These are phyloP conservation scores for Arabidopsis lyrata DNA, from an alignment of 441 rosid species.

Conservation along the genomic window DNA sequence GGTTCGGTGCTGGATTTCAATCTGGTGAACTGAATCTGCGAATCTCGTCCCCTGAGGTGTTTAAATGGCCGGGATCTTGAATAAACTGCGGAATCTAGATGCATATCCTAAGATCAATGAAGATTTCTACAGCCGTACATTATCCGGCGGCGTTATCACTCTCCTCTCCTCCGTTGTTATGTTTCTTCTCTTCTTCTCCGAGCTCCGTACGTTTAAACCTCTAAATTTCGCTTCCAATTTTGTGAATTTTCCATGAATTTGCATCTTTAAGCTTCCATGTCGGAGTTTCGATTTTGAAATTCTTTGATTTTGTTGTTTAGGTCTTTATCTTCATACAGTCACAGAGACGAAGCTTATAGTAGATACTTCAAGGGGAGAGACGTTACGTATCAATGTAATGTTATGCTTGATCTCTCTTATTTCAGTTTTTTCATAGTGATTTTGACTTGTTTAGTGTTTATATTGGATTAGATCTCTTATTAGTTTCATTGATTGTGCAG, in stretches of 20 bases:
- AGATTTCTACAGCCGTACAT: constrained; percentile 93
- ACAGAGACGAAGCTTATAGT: constrained; percentile 92
- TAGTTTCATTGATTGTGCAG: constrained; percentile 55
- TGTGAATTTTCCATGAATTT: background rate
- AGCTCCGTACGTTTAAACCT: constrained; percentile 63
- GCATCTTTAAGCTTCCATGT: background rate
- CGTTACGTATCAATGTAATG: constrained; percentile 83
- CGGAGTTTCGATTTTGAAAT: background rate
- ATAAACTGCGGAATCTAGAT: constrained; percentile 78
- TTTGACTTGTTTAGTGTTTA: background rate
- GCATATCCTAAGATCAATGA: constrained; percentile 95
- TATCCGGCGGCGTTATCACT: constrained; percentile 92
- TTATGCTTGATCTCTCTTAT: constrained; percentile 20
- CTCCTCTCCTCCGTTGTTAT: constrained; percentile 83
- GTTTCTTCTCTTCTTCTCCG: constrained; percentile 95
- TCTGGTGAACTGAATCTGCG: background rate
- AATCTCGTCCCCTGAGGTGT: background rate
- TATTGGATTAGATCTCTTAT: constrained; percentile 7
- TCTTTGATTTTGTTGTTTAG: constrained; percentile 51
- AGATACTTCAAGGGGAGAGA: constrained; percentile 94
- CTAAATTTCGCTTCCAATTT: background rate
- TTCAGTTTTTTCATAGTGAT: constrained; percentile 15
- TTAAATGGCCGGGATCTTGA: constrained; percentile 68
- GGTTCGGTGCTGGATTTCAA: background rate
- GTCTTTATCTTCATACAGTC: constrained; percentile 77